Conservation (phyloP, 345 rosid genomes). For the Zanthoxylum bungeanum region DNA sequence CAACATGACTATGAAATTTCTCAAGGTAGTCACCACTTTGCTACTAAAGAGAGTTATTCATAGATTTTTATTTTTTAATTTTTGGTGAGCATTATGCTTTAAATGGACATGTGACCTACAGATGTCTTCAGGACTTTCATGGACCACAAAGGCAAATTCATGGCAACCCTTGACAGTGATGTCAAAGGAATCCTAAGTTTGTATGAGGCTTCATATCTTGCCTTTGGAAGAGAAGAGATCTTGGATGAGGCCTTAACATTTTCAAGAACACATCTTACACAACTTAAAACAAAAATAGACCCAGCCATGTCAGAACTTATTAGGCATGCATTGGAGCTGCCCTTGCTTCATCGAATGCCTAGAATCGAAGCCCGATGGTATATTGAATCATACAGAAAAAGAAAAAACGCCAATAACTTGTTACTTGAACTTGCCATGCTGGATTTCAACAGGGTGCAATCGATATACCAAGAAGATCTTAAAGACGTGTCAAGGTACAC, state of each 20-base stretch:
- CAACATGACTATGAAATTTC: conserved; percentile 37
- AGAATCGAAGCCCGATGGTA: conserved; percentile 38
- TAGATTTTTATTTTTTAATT: too few species aligned
- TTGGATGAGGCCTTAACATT: conserved; percentile 23
- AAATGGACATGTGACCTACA: too few species aligned
- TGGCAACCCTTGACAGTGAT: conserved; percentile 5
- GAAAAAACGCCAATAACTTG: neutral
- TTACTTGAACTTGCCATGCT: conserved; percentile 38
- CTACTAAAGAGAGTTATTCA: too few species aligned
- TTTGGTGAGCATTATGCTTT: too few species aligned
- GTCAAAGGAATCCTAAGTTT: conserved; percentile 33
- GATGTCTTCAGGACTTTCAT: conserved; percentile 21
- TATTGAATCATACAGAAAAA: conserved; percentile 27
- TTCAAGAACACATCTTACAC: conserved; percentile 17
- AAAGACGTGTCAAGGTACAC: too few species aligned
- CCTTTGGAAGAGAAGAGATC: conserved; percentile 31
- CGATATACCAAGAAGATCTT: conserved; percentile 34
- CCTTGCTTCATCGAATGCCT: conserved; percentile 27
- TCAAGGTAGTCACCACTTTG: conserved; percentile 34
- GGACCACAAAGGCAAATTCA: conserved; percentile 23
- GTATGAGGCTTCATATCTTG: conserved; percentile 40
- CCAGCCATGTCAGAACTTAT: conserved; percentile 17
- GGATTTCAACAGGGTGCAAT: conserved; percentile 41
- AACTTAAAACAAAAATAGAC: neutral
- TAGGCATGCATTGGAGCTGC: conserved; percentile 36